Evolutionary conservation across 1,139 yeast genomes (phyloP).

Genomic region (Debaryomyces singareniensis): DNA sequence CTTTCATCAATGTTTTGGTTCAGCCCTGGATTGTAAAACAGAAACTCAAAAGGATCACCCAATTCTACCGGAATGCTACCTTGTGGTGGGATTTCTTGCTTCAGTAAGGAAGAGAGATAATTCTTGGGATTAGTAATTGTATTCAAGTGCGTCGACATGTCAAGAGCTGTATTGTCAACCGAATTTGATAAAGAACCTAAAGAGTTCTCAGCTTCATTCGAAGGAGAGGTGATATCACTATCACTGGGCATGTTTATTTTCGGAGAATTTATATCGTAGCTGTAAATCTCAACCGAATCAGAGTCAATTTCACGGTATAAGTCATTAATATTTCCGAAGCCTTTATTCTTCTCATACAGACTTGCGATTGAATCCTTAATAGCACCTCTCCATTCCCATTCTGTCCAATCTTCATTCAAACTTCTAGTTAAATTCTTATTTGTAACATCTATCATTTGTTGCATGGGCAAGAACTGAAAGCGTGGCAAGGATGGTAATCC

Average conservation of each 20-base stretch:
- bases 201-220: not conserved
- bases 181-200: conserved; percentile 3
- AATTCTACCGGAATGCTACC: too few relatives aligned
- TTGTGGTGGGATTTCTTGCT: too few relatives aligned
- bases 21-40: not conserved
- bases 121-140: too few relatives aligned
- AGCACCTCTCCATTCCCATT: conserved; percentile 32
- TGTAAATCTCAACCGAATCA: conserved; percentile 12
- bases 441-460: conserved; percentile 31
- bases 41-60: not conserved
- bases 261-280: conserved; percentile 10
- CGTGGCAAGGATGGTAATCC: conserved; percentile 55
- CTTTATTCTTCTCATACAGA: conserved; percentile 13
- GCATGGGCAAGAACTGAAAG: conserved; percentile 40
- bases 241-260: conserved; percentile 8
- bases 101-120: too few relatives aligned
- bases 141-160: conserved; percentile 1
- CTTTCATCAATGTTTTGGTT: not conserved
- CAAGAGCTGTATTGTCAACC: conserved; percentile 9
- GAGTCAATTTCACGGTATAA: conserved; percentile 25
- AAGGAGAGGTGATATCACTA: not conserved
- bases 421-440: conserved; percentile 23
- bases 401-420: conserved; percentile 28
- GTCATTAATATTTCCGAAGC: conserved; percentile 26
- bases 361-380: conserved; percentile 23